phyloP scores from a whole-genome alignment of 352 stramenopile species.

The Pythium dissotocum region DNA sequence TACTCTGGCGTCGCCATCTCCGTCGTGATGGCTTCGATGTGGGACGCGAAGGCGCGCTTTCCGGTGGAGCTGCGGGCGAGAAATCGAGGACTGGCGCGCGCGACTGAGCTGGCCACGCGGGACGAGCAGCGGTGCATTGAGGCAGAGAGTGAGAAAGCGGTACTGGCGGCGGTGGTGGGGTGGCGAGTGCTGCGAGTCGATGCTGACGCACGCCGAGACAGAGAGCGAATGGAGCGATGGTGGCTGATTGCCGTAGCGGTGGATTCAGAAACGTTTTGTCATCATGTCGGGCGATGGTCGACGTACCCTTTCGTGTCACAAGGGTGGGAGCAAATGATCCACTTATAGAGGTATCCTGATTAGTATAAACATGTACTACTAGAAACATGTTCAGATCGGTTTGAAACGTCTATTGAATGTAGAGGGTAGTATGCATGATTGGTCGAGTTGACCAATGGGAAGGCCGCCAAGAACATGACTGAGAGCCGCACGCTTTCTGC shows the following conservation, averaged over 20 bases:
- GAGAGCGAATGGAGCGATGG: slow-evolving; percentile 7
- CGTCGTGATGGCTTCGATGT: slow-evolving; percentile 20
- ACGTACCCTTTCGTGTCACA: slow-evolving; percentile 21
- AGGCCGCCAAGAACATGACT: slow-evolving; percentile 13
- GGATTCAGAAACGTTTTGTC: slow-evolving; percentile 20
- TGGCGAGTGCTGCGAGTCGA: background rate
- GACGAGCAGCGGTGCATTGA: slow-evolving; percentile 20
- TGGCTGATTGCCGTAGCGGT: slow-evolving; percentile 12
- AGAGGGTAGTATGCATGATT: background rate
- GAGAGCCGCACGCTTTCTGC: slow-evolving; percentile 2
- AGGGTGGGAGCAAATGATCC: slow-evolving; percentile 1
- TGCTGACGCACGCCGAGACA: background rate
- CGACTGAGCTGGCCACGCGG: slow-evolving; percentile 22
- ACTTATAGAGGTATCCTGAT: slow-evolving; percentile 3
- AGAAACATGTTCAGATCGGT: too few species aligned
- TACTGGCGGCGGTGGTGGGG: background rate
- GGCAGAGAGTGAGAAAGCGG: background rate
- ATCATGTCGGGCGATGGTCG: background rate
- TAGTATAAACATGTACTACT: too few species aligned
- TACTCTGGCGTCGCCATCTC: slow-evolving; percentile 18
- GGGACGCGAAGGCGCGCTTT: slow-evolving; percentile 20
- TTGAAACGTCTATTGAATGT: background rate
- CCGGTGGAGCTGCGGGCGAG: slow-evolving; percentile 1
- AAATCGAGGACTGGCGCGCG: slow-evolving; percentile 4
- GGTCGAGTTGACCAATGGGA: slow-evolving; percentile 5